These are phyloP conservation scores for Pseudozyma tsukubaensis DNA, from an alignment of 1,284 basidiomycete genomes.

Conservation along the genomic window DNA sequence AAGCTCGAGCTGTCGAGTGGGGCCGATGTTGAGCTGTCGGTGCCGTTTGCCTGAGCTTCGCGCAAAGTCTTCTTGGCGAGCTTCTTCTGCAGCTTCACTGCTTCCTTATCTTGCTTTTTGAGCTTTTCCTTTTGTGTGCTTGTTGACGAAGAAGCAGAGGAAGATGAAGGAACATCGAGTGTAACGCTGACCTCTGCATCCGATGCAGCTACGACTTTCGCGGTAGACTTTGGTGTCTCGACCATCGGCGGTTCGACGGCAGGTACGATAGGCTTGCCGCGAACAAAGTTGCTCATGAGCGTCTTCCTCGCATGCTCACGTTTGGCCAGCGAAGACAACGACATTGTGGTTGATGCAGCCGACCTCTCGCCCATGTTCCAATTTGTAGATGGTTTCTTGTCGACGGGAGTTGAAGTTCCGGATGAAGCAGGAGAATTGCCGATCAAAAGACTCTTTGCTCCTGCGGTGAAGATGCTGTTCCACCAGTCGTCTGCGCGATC, in stretches of 20 bases:
- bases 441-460: constrained; percentile 58
- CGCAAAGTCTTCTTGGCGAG: constrained; percentile 28
- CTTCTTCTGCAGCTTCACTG: constrained; percentile 29
- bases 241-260: constrained; percentile 10
- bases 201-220: constrained; percentile 18
- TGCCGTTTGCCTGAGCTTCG: constrained; percentile 1
- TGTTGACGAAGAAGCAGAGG: neutral
- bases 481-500: constrained; percentile 68
- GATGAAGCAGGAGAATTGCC: constrained; percentile 28
- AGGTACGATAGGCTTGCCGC: constrained; percentile 53
- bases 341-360: constrained; percentile 31
- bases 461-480: constrained; percentile 66
- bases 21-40: too few species aligned
- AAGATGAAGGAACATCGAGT: constrained; percentile 13
- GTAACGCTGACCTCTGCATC: constrained; percentile 19
- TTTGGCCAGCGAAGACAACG: constrained; percentile 59
- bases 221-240: constrained; percentile 3
- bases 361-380: constrained; percentile 41
- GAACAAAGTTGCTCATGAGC: constrained; percentile 64
- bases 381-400: constrained; percentile 11
- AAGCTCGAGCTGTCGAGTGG: neutral
- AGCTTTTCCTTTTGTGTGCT: neutral
- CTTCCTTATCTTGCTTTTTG: constrained; percentile 10
- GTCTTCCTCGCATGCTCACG: constrained; percentile 61
- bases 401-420: constrained; percentile 15